Conservation (phyloP, 805 yeast species). For the Yamadazyma tumulicola region DNA sequence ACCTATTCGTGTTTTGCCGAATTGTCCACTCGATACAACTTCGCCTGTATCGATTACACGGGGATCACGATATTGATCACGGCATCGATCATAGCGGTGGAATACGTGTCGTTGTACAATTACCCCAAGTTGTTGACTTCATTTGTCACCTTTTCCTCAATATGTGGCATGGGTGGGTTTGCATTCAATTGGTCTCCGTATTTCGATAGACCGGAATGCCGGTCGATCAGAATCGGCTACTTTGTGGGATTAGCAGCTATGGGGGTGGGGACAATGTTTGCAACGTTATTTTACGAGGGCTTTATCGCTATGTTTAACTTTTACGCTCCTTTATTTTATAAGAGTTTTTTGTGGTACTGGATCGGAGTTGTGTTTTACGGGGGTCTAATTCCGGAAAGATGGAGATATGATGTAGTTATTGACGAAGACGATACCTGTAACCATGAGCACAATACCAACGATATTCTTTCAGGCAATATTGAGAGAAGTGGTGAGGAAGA, state of each 20-base stretch:
- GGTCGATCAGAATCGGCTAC: constrained; percentile 75
- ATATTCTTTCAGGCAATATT: constrained; percentile 29
- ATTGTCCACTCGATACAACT: constrained; percentile 57
- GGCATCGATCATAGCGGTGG: constrained; percentile 83
- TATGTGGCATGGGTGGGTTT: constrained; percentile 71
- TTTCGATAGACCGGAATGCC: constrained; percentile 83
- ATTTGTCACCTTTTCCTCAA: constrained; percentile 58
- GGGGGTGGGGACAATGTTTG: constrained; percentile 66
- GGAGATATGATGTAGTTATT: constrained; percentile 65
- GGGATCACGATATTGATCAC: constrained; percentile 91
- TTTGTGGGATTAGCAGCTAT: constrained; percentile 73
- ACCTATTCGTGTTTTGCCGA: constrained; percentile 79
- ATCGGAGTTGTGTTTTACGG: constrained; percentile 87
- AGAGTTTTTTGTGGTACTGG: constrained; percentile 71
- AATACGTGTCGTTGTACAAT: constrained; percentile 71
- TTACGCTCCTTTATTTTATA: constrained; percentile 63
- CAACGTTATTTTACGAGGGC: constrained; percentile 56
- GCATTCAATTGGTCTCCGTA: constrained; percentile 86
- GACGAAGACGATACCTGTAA: constrained; percentile 35
- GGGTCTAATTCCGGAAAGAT: constrained; percentile 83
- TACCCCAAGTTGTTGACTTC: constrained; percentile 46
- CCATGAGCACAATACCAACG: constrained; percentile 24
- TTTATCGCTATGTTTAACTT: constrained; percentile 46
- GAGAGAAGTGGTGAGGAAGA: constrained; percentile 40
- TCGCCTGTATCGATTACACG: constrained; percentile 92